Evolutionary conservation across 116 monocot genomes (phyloP).

Genomic region (Trichopus zeylanicus): DNA sequence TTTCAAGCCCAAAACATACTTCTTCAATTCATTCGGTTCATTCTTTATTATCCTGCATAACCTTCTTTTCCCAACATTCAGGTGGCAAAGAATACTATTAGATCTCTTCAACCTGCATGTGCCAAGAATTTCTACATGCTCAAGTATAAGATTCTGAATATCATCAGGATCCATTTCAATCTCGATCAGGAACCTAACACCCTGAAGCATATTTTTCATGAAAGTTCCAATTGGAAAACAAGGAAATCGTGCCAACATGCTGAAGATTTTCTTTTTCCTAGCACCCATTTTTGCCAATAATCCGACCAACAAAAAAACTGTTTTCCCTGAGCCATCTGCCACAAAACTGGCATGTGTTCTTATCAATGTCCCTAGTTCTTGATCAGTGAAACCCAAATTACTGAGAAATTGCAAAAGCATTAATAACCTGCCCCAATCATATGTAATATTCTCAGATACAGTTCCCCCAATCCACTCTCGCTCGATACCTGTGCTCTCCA

Average conservation of each 20-base stretch:
- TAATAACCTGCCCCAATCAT: constrained; percentile 31
- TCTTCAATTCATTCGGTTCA: constrained; percentile 36
- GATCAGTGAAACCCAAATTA: constrained; percentile 18
- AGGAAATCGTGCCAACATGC: constrained; percentile 31
- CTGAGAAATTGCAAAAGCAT: constrained; percentile 8
- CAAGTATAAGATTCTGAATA: constrained; percentile 17
- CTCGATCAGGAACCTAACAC: constrained; percentile 22
- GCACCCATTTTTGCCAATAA: constrained; percentile 32
- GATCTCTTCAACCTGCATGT: constrained; percentile 19
- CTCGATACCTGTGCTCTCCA: constrained; percentile 23
- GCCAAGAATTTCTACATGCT: constrained; percentile 24
- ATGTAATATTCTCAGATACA: constrained; percentile 25
- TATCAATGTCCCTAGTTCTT: constrained; percentile 23
- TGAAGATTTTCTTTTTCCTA: constrained; percentile 14
- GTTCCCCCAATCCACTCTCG: constrained; percentile 27
- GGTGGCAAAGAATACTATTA: constrained; percentile 16
- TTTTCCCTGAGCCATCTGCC: constrained; percentile 29
- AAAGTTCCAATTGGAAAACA: constrained; percentile 17
- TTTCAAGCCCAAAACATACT: too few relatives aligned
- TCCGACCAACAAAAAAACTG: constrained; percentile 6
- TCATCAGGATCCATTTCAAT: constrained; percentile 31
- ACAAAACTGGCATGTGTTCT: constrained; percentile 22
- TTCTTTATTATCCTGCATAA: constrained; percentile 36
- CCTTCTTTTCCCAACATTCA: constrained; percentile 21
- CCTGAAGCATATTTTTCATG: constrained; percentile 14